phyloP scores from a whole-genome alignment of 148 eudicot species.

The Pouteria glomerata region DNA sequence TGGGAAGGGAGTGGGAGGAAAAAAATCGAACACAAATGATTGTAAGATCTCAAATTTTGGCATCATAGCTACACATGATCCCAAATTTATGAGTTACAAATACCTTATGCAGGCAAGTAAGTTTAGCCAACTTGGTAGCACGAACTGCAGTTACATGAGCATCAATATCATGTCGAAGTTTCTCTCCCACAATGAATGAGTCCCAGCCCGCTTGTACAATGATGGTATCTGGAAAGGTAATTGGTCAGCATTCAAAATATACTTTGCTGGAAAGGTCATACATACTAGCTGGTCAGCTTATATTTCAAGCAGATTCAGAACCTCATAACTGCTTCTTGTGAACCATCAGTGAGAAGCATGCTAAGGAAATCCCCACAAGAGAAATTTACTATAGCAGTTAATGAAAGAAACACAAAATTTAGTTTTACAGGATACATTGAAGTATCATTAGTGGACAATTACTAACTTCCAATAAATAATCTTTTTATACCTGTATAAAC shows the following conservation, averaged over 20 bases:
- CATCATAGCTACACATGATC: not conserved
- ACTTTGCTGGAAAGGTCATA: not conserved
- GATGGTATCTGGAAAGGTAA: conserved; percentile 44
- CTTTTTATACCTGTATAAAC: no score
- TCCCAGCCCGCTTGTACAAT: conserved; percentile 86
- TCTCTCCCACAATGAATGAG: conserved; percentile 66
- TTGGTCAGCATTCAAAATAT: not conserved
- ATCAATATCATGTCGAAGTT: conserved; percentile 78
- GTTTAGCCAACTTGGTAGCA: conserved; percentile 74
- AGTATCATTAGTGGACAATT: no score
- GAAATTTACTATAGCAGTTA: no score
- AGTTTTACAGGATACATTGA: no score
- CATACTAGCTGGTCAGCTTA: not conserved
- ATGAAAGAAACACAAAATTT: no score
- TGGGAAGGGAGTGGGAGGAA: no score
- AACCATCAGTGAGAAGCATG: no score
- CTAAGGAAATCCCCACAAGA: no score
- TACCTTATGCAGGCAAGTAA: conserved; percentile 81
- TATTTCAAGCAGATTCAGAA: not conserved
- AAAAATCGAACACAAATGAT: not conserved
- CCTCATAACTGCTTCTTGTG: not conserved
- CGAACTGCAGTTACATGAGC: conserved; percentile 74
- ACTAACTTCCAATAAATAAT: no score
- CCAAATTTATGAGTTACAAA: not conserved
- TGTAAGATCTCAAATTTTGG: not conserved